Evolutionary conservation across 2,329 filamentous ascomycete species (phyloP).

Genomic region (Fusarium piperis): DNA sequence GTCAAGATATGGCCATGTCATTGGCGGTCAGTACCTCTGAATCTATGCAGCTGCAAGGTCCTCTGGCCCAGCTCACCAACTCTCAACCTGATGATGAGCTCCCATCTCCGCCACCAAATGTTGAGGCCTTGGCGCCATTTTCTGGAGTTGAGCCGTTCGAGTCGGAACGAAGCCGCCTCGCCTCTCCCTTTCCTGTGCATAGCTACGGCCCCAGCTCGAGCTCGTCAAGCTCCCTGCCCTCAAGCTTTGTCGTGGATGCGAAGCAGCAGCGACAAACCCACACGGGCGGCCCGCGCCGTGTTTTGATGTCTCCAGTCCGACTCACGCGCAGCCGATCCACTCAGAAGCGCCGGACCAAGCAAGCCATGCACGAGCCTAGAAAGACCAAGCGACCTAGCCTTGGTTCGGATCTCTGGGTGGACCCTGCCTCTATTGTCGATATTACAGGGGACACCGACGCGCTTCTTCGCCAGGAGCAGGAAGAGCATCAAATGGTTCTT

Average conservation of each 20-base stretch:
- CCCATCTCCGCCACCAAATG: constrained; percentile 27
- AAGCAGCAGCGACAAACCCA: constrained; percentile 56
- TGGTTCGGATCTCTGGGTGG: constrained; percentile 63
- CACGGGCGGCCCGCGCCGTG: constrained; percentile 60
- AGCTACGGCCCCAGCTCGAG: constrained; percentile 73
- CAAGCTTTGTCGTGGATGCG: constrained; percentile 46
- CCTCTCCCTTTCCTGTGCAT: constrained; percentile 65
- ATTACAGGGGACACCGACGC: constrained; percentile 32
- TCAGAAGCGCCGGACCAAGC: constrained; percentile 64
- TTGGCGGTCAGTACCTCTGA: constrained; percentile 71
- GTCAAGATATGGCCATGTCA: constrained; percentile 71
- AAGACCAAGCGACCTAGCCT: constrained; percentile 63
- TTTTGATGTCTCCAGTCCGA: constrained; percentile 63
- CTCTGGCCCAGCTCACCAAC: constrained; percentile 67
- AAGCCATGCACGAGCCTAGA: constrained; percentile 58
- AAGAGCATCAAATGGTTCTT: constrained; percentile 29
- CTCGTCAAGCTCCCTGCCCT: constrained; percentile 61
- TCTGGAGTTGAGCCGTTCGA: constrained; percentile 35
- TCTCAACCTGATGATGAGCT: constrained; percentile 47
- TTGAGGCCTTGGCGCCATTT: not conserved
- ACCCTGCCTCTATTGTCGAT: constrained; percentile 49
- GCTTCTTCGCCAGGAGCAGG: constrained; percentile 49
- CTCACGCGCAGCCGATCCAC: constrained; percentile 62
- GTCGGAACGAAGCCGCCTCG: constrained; percentile 52
- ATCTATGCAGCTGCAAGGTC: constrained; percentile 70